These are phyloP conservation scores for Penicillium sp. DNA, from an alignment of 2,329 filamentous ascomycete genomes.

Conservation along the genomic window DNA sequence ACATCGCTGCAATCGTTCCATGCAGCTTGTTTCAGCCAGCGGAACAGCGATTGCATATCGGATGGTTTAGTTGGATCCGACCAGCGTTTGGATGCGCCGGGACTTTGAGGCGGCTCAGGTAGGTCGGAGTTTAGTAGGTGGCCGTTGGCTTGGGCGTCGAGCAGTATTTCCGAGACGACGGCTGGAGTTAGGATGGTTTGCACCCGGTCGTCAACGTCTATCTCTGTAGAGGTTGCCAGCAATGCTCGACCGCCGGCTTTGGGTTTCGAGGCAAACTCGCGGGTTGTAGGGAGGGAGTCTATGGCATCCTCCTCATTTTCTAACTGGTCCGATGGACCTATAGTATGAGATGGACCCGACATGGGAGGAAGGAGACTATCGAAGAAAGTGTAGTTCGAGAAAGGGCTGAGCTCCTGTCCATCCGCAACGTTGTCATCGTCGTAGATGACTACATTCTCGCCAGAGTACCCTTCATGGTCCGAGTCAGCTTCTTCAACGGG, in stretches of 20 bases:
- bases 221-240: constrained; percentile 28
- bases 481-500: constrained; percentile 51
- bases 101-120: background rate
- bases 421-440: constrained; percentile 46
- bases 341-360: constrained; percentile 18
- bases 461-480: constrained; percentile 41
- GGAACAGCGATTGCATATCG: constrained; percentile 41
- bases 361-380: constrained; percentile 37
- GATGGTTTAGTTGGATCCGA: constrained; percentile 25
- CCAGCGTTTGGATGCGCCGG: background rate
- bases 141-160: constrained; percentile 41
- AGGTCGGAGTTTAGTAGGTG: background rate
- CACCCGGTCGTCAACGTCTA: constrained; percentile 17
- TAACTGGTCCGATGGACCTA: constrained; percentile 18
- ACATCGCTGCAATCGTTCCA: constrained; percentile 25
- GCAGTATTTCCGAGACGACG: constrained; percentile 44
- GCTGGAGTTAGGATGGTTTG: constrained; percentile 40
- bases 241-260: constrained; percentile 36
- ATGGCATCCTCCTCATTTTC: constrained; percentile 19
- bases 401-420: constrained; percentile 40
- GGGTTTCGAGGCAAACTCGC: constrained; percentile 35
- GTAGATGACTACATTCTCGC: constrained; percentile 43
- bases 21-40: constrained; percentile 38
- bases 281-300: constrained; percentile 23
- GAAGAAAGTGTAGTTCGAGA: constrained; percentile 44